Evolutionary conservation across 805 yeast genomes (phyloP).

Genomic region (Metschnikowia similis): DNA sequence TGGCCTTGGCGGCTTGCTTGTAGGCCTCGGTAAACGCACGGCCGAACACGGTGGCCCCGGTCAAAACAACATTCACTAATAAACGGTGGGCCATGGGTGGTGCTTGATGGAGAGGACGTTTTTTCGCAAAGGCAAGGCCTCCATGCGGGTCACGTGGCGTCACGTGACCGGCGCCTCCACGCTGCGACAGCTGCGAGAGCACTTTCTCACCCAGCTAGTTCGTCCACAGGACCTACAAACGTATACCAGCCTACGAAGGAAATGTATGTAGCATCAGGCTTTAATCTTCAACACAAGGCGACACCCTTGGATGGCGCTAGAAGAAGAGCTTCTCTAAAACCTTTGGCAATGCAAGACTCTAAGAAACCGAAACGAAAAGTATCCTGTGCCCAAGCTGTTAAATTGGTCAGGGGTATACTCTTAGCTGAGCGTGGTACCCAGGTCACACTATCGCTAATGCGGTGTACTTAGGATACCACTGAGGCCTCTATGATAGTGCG

Average conservation of each 20-base stretch:
- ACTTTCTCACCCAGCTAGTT: too few relatives aligned
- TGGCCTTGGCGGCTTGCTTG: slow-evolving; percentile 91
- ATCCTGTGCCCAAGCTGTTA: slow-evolving; percentile 70
- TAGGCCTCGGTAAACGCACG: slow-evolving; percentile 96
- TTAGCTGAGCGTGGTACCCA: slow-evolving; percentile 55
- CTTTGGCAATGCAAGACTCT: slow-evolving; percentile 43
- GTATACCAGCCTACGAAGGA: neutral
- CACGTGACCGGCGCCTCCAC: neutral
- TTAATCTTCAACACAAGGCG: slow-evolving; percentile 37
- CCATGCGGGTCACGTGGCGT: slow-evolving; percentile 2
- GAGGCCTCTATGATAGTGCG: slow-evolving; percentile 40
- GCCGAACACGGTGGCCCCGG: slow-evolving; percentile 95
- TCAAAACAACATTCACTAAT: slow-evolving; percentile 79
- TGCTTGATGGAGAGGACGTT: neutral
- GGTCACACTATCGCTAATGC: slow-evolving; percentile 40
- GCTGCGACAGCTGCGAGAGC: too few relatives aligned
- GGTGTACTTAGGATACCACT: slow-evolving; percentile 36
- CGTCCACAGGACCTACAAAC: neutral
- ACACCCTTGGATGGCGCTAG: slow-evolving; percentile 16
- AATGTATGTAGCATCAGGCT: slow-evolving; percentile 49
- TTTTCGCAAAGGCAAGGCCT: too few relatives aligned
- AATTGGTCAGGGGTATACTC: slow-evolving; percentile 59
- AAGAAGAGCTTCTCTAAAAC: slow-evolving; percentile 32
- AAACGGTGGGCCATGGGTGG: slow-evolving; percentile 78
- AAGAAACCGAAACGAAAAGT: slow-evolving; percentile 76